Evolutionary conservation across 495 filamentous ascomycete genomes (phyloP), one percentile per base, ranked within the genome.

Genomic region (Lophiostoma macrostomum): DNA sequence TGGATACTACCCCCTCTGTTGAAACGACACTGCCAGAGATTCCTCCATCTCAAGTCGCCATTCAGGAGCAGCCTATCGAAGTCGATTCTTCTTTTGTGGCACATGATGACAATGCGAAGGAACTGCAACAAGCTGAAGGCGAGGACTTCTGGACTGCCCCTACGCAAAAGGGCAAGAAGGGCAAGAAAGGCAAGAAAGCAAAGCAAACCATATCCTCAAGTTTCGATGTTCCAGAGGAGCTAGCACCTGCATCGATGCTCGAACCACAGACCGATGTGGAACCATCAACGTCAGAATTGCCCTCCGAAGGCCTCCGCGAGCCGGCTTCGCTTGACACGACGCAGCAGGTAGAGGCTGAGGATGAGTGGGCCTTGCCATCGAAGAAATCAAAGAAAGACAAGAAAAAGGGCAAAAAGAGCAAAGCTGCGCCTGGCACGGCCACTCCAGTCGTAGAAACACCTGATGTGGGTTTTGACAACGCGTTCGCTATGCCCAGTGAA

Each of bases 391-490:
- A 63, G 49, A 63, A 56, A 29, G 48, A 60, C 10, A 57, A 57
- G 52, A 60, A 64, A 22, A 61, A 52, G 54, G 40, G 39, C 30
- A 65, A 65, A 54, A 62, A 65, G 38, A 48, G 42, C 27, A 55
- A 54, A 18, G 16, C 35, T 2, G 30, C 35, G 20, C 50, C 53
- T 27, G 58, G 49, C 13, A 20, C 46, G 8, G 52, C 71, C 0
- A 76, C 80, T 0, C 62, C 94, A 0, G 65, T 89, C 25, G 63
- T 93, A 0, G 56, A 60, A 44, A 53, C 37, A 24, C 35, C 37
- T 16, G 29, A 23, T 24, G 31, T n/a, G n/a, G 24, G 29, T 10
- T 25, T 47, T 34, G 53, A 37, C 10, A 30, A 52, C 12, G 13
- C 37, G 19, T 6, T n/a, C 35, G 28, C 18, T 24, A 8, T 20